These are phyloP conservation scores for Cichorium intybus DNA, from an alignment of 140 eudicot species.

Conservation along the genomic window DNA sequence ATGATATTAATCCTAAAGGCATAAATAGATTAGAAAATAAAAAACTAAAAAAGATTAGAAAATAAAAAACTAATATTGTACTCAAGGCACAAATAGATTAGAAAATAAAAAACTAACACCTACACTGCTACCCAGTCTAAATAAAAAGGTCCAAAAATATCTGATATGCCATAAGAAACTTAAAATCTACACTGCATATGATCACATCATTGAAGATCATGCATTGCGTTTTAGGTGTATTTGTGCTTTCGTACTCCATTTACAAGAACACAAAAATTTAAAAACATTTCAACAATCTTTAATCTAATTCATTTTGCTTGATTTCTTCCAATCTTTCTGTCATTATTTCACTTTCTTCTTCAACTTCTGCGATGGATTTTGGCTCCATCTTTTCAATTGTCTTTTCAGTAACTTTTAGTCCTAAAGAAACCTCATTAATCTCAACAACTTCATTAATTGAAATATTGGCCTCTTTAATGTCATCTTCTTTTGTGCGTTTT, in stretches of 20 bases:
- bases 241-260: background rate
- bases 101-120: no score
- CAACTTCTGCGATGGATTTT: background rate
- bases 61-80: no score
- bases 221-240: background rate
- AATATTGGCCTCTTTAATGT: background rate
- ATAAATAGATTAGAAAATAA: no score
- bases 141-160: background rate
- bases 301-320: no score
- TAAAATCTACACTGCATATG: background rate
- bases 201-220: background rate
- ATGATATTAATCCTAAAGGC: no score
- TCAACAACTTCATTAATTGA: background rate
- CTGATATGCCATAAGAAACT: background rate
- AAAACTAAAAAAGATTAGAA: no score
- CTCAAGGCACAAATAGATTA: no score
- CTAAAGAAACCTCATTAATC: background rate
- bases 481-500: conserved; percentile 20
- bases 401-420: conserved; percentile 5
- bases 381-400: background rate
- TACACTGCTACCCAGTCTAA: background rate
- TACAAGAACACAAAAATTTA: background rate
- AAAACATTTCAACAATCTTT: background rate
- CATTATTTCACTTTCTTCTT: background rate
- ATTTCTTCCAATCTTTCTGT: conserved; percentile 11